Base-by-base conservation (phyloP, 805 yeast genomes). In the Saturnispora sekii region DNA sequence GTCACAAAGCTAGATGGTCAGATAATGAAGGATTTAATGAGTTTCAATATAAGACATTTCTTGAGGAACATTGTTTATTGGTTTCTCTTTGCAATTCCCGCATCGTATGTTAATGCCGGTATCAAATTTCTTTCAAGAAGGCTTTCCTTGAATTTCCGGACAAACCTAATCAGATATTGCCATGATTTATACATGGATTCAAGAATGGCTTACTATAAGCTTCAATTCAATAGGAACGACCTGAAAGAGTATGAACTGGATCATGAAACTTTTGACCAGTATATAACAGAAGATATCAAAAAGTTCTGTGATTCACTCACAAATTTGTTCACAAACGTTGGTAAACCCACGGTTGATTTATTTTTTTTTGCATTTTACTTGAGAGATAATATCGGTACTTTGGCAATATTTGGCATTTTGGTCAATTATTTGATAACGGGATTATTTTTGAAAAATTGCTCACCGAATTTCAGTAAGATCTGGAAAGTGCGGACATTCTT, bases 1-100 rank as follows among this genome's bases (percentile, higher is more conserved):
- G 87, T 89, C 30, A 94, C 97, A 4, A 81, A 82, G 58, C 69
- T 89, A 41, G 97, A 89, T 61, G 97, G 96, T 55, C 90, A 84
- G 60, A 83, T 89, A 41, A 96, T 88, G 38, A 81, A 84, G 60
- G 90, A 88, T 61, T 75, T 89, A 57, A 86, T 89, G 53, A 81
- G 87, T 14, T 87, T 88, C 14, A 78, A 81, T 51, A 86, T 88
- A 15, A 73, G 68, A 52, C 80, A 81, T 43, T 89, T 89, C 54
- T 61, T 79, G 35, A 69, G 84, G 48, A 96, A 89, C 60, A 68
- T 89, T 61, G 73, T 77, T 9, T 83, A 84, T 61, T 89, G 97
- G 97, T 76, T 89, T 47, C 64, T 84, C 48, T 79, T 89, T 58
- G 96, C 96, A 1, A 77, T 89, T 50, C 97, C 97, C 2, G 95